Conservation (phyloP, 768 basidiomycete genomes). For the Plicaturopsis crispa region DNA sequence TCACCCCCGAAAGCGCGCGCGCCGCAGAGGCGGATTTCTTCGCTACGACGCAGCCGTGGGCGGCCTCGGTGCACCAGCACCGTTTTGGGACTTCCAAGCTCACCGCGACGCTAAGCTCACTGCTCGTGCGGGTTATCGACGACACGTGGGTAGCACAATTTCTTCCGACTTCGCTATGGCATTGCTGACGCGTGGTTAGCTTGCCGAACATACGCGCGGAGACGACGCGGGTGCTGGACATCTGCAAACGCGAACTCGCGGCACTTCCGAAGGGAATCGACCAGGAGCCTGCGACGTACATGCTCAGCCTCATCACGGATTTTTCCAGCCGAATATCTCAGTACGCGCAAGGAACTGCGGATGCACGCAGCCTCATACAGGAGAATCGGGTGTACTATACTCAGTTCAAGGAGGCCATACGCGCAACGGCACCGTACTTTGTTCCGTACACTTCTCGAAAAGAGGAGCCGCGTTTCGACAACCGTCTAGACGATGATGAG, state of each 20-base stretch:
- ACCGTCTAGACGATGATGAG: conserved; percentile 8
- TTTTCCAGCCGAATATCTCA: conserved; percentile 23
- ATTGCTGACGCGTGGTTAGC: conserved; percentile 7
- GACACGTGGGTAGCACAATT: conserved; percentile 14
- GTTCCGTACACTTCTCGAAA: conserved; percentile 18
- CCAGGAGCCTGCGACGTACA: conserved; percentile 27
- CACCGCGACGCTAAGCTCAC: conserved; percentile 23
- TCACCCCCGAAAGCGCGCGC: conserved; percentile 25
- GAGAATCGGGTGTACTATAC: conserved; percentile 19
- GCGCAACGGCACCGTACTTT: conserved; percentile 28
- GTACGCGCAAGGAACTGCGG: conserved; percentile 19
- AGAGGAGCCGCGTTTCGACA: conserved; percentile 4
- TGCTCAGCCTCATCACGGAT: conserved; percentile 24
- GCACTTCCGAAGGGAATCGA: conserved; percentile 21
- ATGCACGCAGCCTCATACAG: conserved; percentile 21
- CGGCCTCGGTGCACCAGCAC: conserved; percentile 11
- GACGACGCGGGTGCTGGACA: conserved; percentile 15
- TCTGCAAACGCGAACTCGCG: conserved; percentile 17
- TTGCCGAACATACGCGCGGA: conserved; percentile 23
- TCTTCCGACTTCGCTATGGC: neutral
- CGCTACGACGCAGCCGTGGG: conserved; percentile 27
- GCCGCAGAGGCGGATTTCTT: conserved; percentile 28
- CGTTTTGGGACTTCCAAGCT: conserved; percentile 31
- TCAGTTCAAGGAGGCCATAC: conserved; percentile 22
- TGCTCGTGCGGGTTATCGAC: conserved; percentile 28